Evolutionary conservation across 768 basidiomycete genomes (phyloP).

Genomic region (Mycena albidolilacea): DNA sequence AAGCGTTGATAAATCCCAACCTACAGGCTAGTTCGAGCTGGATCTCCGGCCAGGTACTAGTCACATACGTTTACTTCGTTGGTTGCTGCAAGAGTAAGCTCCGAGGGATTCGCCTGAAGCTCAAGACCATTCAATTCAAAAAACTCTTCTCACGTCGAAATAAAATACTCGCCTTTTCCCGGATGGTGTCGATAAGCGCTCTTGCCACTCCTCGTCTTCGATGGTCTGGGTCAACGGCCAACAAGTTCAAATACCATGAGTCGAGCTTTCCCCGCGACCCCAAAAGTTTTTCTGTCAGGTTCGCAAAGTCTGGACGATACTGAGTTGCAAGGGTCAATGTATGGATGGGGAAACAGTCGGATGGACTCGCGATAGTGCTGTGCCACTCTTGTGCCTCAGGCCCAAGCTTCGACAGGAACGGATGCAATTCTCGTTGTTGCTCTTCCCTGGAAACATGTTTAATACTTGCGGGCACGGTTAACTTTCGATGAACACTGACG

Average conservation of each 20-base stretch:
- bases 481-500: slow-evolving; percentile 26
- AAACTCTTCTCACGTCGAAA: not conserved
- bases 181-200: slow-evolving; percentile 34
- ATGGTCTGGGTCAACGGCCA: slow-evolving; percentile 36
- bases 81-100: slow-evolving; percentile 34
- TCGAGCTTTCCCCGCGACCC: slow-evolving; percentile 35
- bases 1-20: slow-evolving; percentile 34
- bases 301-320: slow-evolving; percentile 35
- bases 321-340: slow-evolving; percentile 13
- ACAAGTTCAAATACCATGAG: slow-evolving; percentile 37
- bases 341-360: not conserved
- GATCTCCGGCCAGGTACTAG: not conserved
- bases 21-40: not conserved
- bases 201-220: slow-evolving; percentile 28
- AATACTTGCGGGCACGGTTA: not conserved
- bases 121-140: not conserved
- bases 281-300: slow-evolving; percentile 38
- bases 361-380: slow-evolving; percentile 27
- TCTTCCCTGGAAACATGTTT: slow-evolving; percentile 15
- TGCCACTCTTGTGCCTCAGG: slow-evolving; percentile 35
- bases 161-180: slow-evolving; percentile 18
- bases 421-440: slow-evolving; percentile 18
- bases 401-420: slow-evolving; percentile 27
- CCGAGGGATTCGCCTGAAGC: slow-evolving; percentile 25
- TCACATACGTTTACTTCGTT: slow-evolving; percentile 37